Conservation (phyloP, 257 asterid genomes). For the Solanum medicagineum region DNA sequence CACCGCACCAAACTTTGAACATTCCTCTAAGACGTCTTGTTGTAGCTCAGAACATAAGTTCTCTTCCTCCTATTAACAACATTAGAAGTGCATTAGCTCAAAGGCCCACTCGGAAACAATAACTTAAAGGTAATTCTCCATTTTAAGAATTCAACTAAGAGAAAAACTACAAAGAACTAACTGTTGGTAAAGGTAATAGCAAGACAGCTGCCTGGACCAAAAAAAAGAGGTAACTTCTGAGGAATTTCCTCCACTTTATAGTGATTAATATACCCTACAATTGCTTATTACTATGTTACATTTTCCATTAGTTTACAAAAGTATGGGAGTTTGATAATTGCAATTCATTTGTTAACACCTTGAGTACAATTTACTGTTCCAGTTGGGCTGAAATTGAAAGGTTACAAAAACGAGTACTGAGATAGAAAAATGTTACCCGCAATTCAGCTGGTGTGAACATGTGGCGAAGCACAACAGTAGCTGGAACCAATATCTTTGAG, state of each 20-base stretch:
- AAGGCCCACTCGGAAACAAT: not conserved
- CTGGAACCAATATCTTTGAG: constrained; percentile 61
- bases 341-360: not conserved
- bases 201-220: not conserved
- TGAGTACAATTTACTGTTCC: not conserved
- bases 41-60: constrained; percentile 59
- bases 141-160: not conserved
- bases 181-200: not conserved
- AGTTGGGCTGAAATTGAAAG: not conserved
- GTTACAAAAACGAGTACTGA: not conserved
- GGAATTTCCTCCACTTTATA: not conserved
- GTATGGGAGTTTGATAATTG: not conserved
- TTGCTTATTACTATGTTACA: not conserved
- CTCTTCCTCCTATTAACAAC: constrained; percentile 52
- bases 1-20: constrained; percentile 82
- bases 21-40: constrained; percentile 71
- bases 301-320: not conserved
- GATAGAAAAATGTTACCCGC: constrained; percentile 41
- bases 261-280: not conserved
- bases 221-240: not conserved
- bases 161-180: not conserved
- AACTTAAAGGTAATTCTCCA: not conserved
- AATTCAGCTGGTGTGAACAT: constrained; percentile 89
- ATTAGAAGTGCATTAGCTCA: not conserved
- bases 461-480: constrained; percentile 71